Base-by-base conservation (phyloP, 1,139 yeast species). In the Kluyveromyces marxianus region DNA sequence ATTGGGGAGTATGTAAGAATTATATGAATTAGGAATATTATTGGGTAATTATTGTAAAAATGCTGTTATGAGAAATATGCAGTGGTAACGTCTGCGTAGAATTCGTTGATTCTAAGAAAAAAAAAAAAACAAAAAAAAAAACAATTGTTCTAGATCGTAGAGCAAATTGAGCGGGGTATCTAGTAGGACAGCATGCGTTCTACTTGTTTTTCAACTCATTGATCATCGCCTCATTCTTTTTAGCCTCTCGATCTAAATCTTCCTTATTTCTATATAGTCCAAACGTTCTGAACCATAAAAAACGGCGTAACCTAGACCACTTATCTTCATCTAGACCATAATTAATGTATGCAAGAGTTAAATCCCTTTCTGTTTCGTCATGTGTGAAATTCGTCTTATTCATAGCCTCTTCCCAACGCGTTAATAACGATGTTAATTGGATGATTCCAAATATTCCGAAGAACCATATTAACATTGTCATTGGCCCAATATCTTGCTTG, bases 201-300 rank as follows among this genome's bases (percentile, higher is more conserved):
- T 29, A 33, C 28, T 49, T 53, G 7, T 46, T 48, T 44, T 50
- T 48, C 28, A 59, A 44, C 24, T 49, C 47, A 33, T 50, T 48
- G 3, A 63, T 51, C 28, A 68, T 29, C 2, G 42, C 37, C 37
- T 66, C 70, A 45, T 67, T 66, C 39, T 54, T 57, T 27, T 46
- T 50, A 4, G 68, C 67, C 46, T 67, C 66, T 10, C 56, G 48
- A 46, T 68, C 69, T 28, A 65, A 49, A 28, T 63, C 63, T 2
- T 59, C 64, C 41, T 61, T 58, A 14, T 60, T 53, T 6, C 52
- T 48, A 44, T 64, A 68, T 36, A 66, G 49, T 2, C 65, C 65
- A 50, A 69, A 67, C 27, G 85, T 65, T 57, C 92, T 68, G 52
- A 77, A 78, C 69, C 83, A 71, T 48, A 83, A 63, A 54, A 84